Base-by-base conservation (phyloP, 441 rosid species). In the Flueggea neowawraea region DNA sequence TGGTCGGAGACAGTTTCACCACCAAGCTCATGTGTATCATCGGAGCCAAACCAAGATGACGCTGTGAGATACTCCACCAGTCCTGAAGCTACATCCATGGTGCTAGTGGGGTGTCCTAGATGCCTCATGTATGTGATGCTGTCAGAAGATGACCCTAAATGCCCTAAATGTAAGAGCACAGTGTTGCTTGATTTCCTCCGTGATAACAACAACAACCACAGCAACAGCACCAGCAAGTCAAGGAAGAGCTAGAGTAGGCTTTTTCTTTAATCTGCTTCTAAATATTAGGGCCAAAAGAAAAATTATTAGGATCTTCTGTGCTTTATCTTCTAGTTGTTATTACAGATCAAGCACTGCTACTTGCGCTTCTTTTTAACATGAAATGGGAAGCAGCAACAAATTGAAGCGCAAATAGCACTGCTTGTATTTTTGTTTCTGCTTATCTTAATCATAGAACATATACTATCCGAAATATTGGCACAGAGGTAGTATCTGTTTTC, bases 121-220 rank as follows among this genome's bases (percentile, higher is more conserved):
- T 95, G 99, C 75, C 88, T 91, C 63, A 91, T 95, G 97, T 95
- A 91, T 61, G 99, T 95, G 17, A 95, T 95, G 98, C 87, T 95
- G 41, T 89, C 99, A 0, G 91, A 91, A 68, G 85, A 88, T 41
- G 98, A 89, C 55, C 89, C 99, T 43, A 88, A 88, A 64, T 95
- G 99, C 69, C 99, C 96, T 51, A 91, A 85, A 76, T 95, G 98
- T 82, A 86, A 91, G 86, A 89, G 99, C 74, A 82, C 99, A 16
- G 98, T 95, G 44, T 79, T 95, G 82, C 96, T 95, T 62, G 99
- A 95, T 69, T 86, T 95, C 76, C 85, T 79, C 54, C 92, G 80
- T 15, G 95, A 83, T 7, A 67, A 52, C 75, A 67, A 52, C 60
- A 52, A 39, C 75, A 36, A 36, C 41, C 50, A 47, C 14, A 58